Conservation (phyloP, 2,329 filamentous ascomycete genomes). For the Amauroascus verrucosus region DNA sequence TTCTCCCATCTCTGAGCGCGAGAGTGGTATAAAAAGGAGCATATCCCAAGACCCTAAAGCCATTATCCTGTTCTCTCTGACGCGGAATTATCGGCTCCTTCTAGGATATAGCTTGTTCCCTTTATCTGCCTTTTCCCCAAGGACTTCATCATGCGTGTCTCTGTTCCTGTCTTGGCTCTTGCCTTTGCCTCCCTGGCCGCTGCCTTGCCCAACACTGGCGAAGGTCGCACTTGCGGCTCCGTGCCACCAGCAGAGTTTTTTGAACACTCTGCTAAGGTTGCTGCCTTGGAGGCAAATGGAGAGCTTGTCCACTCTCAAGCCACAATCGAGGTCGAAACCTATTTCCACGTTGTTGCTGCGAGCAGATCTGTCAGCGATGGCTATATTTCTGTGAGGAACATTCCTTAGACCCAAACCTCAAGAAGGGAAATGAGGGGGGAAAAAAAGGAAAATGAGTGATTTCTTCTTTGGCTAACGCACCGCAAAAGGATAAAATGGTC, state of each 20-base stretch:
- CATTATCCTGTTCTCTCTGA: neutral
- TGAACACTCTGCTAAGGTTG: neutral
- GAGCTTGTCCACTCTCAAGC: neutral
- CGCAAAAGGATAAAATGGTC: conserved; percentile 11
- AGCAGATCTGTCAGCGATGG: conserved; percentile 22
- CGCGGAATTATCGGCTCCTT: neutral
- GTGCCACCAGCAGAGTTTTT: conserved; percentile 10
- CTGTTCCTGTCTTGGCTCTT: conserved; percentile 7
- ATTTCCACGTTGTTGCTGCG: conserved; percentile 38
- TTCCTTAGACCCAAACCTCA: too few species aligned
- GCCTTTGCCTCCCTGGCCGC: conserved; percentile 10
- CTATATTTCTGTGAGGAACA: conserved; percentile 25
- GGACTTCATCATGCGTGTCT: conserved; percentile 12
- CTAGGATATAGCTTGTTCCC: neutral
- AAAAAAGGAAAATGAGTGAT: too few species aligned
- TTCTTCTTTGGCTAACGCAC: neutral
- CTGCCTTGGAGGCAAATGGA: neutral
- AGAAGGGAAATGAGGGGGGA: too few species aligned
- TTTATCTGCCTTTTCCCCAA: neutral
- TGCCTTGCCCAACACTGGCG: neutral
- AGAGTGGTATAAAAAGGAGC: neutral
- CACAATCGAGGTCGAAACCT: conserved; percentile 30
- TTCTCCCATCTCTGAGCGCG: neutral
- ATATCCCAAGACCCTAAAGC: neutral
- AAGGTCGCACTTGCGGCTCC: conserved; percentile 9